Conservation (phyloP, 106 monocot species). For the Allium sativum region DNA sequence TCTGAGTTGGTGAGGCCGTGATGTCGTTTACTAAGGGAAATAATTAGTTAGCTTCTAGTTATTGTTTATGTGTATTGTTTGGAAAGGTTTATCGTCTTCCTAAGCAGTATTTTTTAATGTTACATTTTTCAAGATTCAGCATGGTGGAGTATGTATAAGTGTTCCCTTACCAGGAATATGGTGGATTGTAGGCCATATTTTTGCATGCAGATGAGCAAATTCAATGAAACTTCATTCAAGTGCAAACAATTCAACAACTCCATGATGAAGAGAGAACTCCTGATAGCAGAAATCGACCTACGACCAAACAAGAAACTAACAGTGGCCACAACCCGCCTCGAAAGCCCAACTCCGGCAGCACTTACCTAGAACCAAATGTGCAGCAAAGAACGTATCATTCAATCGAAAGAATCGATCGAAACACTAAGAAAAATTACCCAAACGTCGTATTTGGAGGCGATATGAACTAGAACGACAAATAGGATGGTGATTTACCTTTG, state of each 20-base stretch:
- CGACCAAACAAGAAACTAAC: slow-evolving; percentile 20
- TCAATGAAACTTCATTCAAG: slow-evolving; percentile 37
- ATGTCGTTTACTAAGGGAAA: too few relatives aligned
- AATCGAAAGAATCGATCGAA: slow-evolving; percentile 39
- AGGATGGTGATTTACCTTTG: slow-evolving; percentile 50
- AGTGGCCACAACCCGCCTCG: slow-evolving; percentile 56
- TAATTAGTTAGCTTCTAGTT: too few relatives aligned
- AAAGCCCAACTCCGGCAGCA: slow-evolving; percentile 57
- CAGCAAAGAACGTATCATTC: slow-evolving; percentile 41
- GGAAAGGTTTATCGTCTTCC: too few relatives aligned
- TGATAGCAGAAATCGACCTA: slow-evolving; percentile 26
- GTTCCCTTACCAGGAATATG: too few relatives aligned
- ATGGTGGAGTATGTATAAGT: too few relatives aligned
- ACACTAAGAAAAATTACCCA: slow-evolving; percentile 24
- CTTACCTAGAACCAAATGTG: slow-evolving; percentile 56
- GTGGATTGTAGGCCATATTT: too few relatives aligned
- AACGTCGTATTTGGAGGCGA: slow-evolving; percentile 60
- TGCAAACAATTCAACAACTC: slow-evolving; percentile 37
- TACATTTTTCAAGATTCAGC: too few relatives aligned
- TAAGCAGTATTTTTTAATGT: too few relatives aligned
- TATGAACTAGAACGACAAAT: slow-evolving; percentile 77
- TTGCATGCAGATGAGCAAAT: slow-evolving; percentile 67
- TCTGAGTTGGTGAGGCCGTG: too few relatives aligned
- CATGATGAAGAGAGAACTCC: slow-evolving; percentile 58
- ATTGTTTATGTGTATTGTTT: too few relatives aligned